Evolutionary conservation across 2,329 filamentous ascomycete genomes (phyloP).

Genomic region (Chalaropsis thielavioides): DNA sequence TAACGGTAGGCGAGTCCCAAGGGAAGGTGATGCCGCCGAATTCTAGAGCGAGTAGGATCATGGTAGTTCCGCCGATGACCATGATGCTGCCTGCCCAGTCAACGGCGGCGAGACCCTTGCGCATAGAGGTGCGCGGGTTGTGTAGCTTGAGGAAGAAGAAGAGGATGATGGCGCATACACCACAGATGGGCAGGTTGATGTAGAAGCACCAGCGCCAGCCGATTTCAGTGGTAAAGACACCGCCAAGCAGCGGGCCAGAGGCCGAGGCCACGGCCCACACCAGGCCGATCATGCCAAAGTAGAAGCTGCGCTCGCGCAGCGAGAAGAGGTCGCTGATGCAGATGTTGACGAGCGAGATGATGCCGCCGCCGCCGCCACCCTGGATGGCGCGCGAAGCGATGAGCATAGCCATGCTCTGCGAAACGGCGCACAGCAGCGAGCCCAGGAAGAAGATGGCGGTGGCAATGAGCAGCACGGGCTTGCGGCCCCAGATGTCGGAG

Average conservation of each 20-base stretch:
- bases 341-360: slow-evolving; percentile 46
- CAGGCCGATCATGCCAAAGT: slow-evolving; percentile 38
- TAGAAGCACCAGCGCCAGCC: slow-evolving; percentile 60
- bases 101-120: slow-evolving; percentile 47
- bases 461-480: slow-evolving; percentile 38
- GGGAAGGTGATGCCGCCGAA: slow-evolving; percentile 65
- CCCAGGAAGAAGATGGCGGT: slow-evolving; percentile 40
- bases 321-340: slow-evolving; percentile 42
- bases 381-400: slow-evolving; percentile 42
- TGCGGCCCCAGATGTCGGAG: slow-evolving; percentile 44
- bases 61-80: slow-evolving; percentile 64
- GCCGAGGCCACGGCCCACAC: slow-evolving; percentile 52
- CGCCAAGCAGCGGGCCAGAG: slow-evolving; percentile 54
- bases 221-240: slow-evolving; percentile 47
- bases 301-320: slow-evolving; percentile 35
- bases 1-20: slow-evolving; percentile 59
- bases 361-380: slow-evolving; percentile 42
- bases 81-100: slow-evolving; percentile 42
- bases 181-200: slow-evolving; percentile 43
- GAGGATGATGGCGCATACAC: slow-evolving; percentile 33
- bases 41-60: slow-evolving; percentile 75
- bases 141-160: slow-evolving; percentile 53
- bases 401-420: slow-evolving; percentile 36
- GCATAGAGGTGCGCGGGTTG: slow-evolving; percentile 49
- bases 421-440: slow-evolving; percentile 39